Evolutionary conservation across 345 rosid species (phyloP).

Genomic region (Moricandia arvensis): DNA sequence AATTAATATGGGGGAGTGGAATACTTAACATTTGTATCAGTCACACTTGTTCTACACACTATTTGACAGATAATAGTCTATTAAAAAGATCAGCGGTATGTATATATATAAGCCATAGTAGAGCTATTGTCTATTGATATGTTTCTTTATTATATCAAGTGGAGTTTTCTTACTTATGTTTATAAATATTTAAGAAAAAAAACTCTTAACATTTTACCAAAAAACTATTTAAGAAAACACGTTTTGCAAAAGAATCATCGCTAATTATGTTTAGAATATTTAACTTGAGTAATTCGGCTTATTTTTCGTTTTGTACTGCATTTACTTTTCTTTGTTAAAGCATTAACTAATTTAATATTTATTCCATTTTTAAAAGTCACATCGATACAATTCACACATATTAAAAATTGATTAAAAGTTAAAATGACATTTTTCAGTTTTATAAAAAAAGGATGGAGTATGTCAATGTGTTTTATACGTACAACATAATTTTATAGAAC

Average conservation of each 20-base stretch:
- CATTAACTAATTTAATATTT: not conserved
- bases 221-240: not conserved
- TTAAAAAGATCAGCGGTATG: no score
- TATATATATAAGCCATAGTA: no score
- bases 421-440: no score
- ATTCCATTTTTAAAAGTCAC: no score
- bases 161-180: not conserved
- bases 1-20: not conserved
- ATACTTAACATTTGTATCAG: not conserved
- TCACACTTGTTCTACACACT: not conserved
- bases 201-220: no score
- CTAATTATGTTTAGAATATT: not conserved
- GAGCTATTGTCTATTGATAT: no score
- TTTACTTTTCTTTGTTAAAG: not conserved
- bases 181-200: not conserved
- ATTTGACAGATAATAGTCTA: not conserved
- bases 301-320: not conserved
- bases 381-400: no score
- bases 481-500: not conserved
- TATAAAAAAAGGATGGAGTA: not conserved
- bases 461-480: not conserved
- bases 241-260: not conserved
- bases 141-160: not conserved
- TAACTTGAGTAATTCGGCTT: not conserved
- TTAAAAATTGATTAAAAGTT: no score